Percentiles rank a stretch among this genome's conserved stretches.
Conservation (phyloP, 2,329 filamentous ascomycete species). For the Dothistroma pini region DNA sequence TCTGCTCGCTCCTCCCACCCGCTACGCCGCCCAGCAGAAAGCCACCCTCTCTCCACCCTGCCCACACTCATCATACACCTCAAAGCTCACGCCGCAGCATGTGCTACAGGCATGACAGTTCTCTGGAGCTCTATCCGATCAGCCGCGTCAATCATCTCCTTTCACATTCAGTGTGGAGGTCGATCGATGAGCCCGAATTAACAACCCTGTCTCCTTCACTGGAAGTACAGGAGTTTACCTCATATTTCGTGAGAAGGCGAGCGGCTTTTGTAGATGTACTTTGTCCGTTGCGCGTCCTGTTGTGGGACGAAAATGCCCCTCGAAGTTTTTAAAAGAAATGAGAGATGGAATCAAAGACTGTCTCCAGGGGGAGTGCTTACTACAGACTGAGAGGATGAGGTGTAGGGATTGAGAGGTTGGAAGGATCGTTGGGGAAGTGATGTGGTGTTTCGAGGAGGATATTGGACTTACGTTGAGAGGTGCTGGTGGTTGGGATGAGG, state of each 20-base stretch:
- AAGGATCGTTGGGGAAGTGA: conserved; percentile 26
- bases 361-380: conserved; percentile 74
- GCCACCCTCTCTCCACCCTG: conserved; percentile 47
- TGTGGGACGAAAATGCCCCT: conserved; percentile 55
- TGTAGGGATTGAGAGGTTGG: conserved; percentile 12
- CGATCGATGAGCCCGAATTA: conserved; percentile 56
- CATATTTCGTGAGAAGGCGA: conserved; percentile 44
- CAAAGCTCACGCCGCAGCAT: conserved; percentile 47
- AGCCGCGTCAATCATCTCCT: conserved; percentile 65
- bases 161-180: conserved; percentile 41
- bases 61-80: conserved; percentile 39
- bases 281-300: conserved; percentile 64
- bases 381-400: conserved; percentile 63
- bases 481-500: conserved; percentile 11
- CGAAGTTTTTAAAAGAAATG: conserved; percentile 35
- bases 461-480: conserved; percentile 11
- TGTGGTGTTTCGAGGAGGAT: conserved; percentile 18
- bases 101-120: conserved; percentile 48
- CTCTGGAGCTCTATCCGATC: conserved; percentile 51
- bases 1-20: conserved; percentile 49
- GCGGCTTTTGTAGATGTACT: conserved; percentile 95
- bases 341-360: conserved; percentile 92
- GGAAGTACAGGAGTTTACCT: conserved; percentile 16
- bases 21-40: conserved; percentile 39
- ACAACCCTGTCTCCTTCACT: conserved; percentile 28